Evolutionary conservation across 2,329 filamentous ascomycete species (phyloP).

Genomic region (Neoscytalidium dimidiatum): DNA sequence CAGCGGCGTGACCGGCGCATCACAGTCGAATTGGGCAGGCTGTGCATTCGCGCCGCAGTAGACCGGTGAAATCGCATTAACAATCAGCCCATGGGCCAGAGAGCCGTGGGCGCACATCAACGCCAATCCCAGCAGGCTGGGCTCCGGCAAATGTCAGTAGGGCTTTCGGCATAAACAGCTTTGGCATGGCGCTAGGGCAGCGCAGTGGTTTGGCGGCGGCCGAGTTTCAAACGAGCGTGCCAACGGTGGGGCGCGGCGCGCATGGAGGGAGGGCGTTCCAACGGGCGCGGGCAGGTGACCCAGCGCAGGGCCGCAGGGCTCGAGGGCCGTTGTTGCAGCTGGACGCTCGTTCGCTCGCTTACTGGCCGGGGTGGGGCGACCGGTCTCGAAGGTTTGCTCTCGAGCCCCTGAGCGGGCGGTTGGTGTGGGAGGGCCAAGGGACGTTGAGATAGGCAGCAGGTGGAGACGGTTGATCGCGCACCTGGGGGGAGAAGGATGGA

Average conservation of each 20-base stretch:
- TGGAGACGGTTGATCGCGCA: slow-evolving; percentile 13
- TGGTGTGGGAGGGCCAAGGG: not conserved
- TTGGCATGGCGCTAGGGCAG: slow-evolving; percentile 14
- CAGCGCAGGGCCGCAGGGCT: not conserved
- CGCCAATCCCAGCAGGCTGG: slow-evolving; percentile 1
- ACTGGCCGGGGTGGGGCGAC: slow-evolving; percentile 1
- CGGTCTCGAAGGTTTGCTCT: slow-evolving; percentile 14
- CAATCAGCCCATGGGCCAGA: slow-evolving; percentile 16
- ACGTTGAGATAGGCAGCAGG: slow-evolving; percentile 16
- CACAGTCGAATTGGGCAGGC: slow-evolving; percentile 2
- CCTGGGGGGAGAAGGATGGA: slow-evolving; percentile 4
- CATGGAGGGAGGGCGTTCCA: not conserved
- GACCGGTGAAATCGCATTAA: slow-evolving; percentile 6
- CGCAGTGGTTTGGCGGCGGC: not conserved
- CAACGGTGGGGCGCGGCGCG: not conserved
- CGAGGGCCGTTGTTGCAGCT: not conserved
- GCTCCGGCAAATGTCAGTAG: slow-evolving; percentile 15
- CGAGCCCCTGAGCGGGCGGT: slow-evolving; percentile 1
- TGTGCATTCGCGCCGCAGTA: not conserved
- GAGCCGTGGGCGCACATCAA: not conserved
- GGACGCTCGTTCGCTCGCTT: slow-evolving; percentile 10
- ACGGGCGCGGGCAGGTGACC: not conserved
- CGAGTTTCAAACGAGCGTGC: slow-evolving; percentile 9
- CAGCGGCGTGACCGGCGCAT: slow-evolving; percentile 12
- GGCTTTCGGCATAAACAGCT: slow-evolving; percentile 14